Base-by-base conservation (phyloP, 495 filamentous ascomycete genomes). In the Neurospora sp. region DNA sequence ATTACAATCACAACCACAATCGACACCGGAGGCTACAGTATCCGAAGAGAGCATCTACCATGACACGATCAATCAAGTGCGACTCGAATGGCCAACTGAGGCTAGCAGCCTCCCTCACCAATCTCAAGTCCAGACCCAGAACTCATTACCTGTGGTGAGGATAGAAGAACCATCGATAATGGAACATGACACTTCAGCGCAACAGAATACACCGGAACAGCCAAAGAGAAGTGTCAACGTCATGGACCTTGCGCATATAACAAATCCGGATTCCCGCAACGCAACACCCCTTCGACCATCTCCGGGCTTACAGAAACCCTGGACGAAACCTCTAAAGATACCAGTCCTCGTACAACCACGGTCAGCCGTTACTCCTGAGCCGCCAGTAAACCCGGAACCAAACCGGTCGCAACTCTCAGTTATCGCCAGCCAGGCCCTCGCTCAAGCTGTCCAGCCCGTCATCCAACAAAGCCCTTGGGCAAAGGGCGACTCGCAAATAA, bases 401-500 rank as follows among this genome's bases (percentile, higher is more conserved):
- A 66, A 13, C 5, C 21, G 70, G 17, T 5, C 70, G 37, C 21
- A 37, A 21, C 31, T 24, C 31, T n/a, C 70, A 37, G 5, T 31
- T n/a, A 39, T 75, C 0, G 70, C 69, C 21, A 43, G 6, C 39
- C 40, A 59, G 38, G 59, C 40, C 11, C 69, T 71, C 31, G 54
- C 54, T 36, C 54, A 66, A 36, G 54, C 15, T 3, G 3, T 4
- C 5, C 54, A 62, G 6, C 54, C 54, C 1, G 54, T 34, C 13
- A 19, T 36, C 6, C 54, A 66, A 28, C 59, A 70, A 69, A 73
- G 42, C 37, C 70, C 66, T 11, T 73, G 79, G 79, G 73, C 69
- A 42, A 73, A 43, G n/a, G 76, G 69, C 8, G 76, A 77, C 37
- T 75, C 75, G 6, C 73, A 77, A 48, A 45, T 76, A 28, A 34